Conservation (phyloP, 1,139 yeast genomes). For the Yamadazyma diospyri region DNA sequence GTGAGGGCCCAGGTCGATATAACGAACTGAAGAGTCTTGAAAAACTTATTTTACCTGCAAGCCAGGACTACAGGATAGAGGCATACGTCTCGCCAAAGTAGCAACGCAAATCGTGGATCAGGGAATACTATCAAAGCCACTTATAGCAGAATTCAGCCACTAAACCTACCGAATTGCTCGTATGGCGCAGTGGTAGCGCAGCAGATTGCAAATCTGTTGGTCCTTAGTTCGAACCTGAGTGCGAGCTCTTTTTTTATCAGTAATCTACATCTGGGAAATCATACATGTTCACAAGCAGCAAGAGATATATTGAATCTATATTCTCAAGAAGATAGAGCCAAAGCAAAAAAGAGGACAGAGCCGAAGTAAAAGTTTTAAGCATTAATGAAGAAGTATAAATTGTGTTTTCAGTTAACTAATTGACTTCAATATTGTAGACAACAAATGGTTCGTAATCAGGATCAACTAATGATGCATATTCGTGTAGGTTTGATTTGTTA, state of each 20-base stretch:
- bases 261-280: slow-evolving; percentile 1
- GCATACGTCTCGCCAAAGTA: no score
- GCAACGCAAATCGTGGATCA: no score
- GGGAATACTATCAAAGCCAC: no score
- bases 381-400: slow-evolving; percentile 1
- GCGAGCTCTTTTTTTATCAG: slow-evolving; percentile 49
- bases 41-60: no score
- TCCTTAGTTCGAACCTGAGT: slow-evolving; percentile 84
- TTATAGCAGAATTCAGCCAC: no score
- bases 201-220: slow-evolving; percentile 91
- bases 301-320: no score
- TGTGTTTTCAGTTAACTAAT: slow-evolving; percentile 16
- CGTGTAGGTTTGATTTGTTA: slow-evolving; percentile 63
- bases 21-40: no score
- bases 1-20: no score
- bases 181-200: slow-evolving; percentile 92
- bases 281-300: no score
- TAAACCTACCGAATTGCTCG: slow-evolving; percentile 54
- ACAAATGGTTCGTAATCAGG: slow-evolving; percentile 96
- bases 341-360: background rate
- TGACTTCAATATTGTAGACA: slow-evolving; percentile 53
- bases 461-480: slow-evolving; percentile 88
- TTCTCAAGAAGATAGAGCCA: background rate
- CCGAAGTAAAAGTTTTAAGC: background rate
- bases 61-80: no score